These are phyloP conservation scores for Firmiana major DNA, from an alignment of 345 rosid species.

Conservation along the genomic window DNA sequence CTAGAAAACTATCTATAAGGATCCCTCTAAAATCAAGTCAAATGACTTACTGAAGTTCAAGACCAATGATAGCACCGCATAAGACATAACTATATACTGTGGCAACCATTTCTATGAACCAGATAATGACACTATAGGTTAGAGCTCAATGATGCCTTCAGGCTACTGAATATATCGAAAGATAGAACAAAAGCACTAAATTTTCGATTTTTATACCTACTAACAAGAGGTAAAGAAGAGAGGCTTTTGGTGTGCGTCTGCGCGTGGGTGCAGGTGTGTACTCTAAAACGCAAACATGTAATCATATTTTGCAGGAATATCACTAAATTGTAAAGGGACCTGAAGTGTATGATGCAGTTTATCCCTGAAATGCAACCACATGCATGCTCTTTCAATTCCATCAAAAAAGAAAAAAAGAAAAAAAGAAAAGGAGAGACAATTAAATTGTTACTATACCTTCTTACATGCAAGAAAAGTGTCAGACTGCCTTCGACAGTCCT, in stretches of 20 bases:
- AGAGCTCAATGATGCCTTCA: background rate
- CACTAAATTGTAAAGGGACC: background rate
- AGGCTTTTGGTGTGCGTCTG: background rate
- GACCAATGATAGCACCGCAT: background rate
- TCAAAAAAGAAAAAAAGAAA: background rate
- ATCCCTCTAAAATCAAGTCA: background rate
- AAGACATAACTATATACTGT: background rate
- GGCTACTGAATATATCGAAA: background rate
- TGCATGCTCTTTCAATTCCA: background rate
- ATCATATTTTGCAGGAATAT: slow-evolving; percentile 1
- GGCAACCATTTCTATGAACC: background rate
- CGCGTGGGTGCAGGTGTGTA: background rate
- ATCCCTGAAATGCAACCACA: background rate
- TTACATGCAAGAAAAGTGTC: slow-evolving; percentile 81
- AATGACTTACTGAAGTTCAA: background rate
- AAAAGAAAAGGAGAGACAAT: background rate
- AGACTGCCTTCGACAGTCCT: slow-evolving; percentile 85
- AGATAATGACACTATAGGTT: background rate
- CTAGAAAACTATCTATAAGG: background rate
- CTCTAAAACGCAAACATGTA: background rate
- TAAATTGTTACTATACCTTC: slow-evolving; percentile 49
- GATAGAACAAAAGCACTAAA: background rate
- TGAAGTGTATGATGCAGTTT: background rate
- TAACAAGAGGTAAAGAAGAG: background rate
- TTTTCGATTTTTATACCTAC: background rate